phyloP scores from a whole-genome alignment of 495 filamentous ascomycete species.

The Talaromyces stipitatus region DNA sequence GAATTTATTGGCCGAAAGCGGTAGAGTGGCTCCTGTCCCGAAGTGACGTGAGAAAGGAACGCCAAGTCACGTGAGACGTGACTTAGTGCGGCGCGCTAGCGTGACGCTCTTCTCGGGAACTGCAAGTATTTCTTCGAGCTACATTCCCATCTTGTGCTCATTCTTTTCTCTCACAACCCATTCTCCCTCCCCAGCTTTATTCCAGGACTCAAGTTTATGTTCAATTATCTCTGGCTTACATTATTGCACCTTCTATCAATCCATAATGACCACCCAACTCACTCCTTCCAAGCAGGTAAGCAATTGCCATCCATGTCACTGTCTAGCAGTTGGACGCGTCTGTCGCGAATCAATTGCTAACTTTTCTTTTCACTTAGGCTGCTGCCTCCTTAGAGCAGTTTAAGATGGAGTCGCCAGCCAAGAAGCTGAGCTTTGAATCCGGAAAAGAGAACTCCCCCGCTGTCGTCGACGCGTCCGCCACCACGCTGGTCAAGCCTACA shows the following conservation, averaged over 20 bases:
- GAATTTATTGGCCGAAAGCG: constrained; percentile 6
- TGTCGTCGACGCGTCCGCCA: constrained; percentile 36
- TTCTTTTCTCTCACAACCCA: constrained; percentile 9
- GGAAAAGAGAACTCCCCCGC: constrained; percentile 78
- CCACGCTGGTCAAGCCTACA: constrained; percentile 44
- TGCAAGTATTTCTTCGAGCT: constrained; percentile 19
- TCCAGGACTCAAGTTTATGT: constrained; percentile 9
- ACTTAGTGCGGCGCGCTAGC: constrained; percentile 38
- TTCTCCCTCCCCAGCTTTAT: constrained; percentile 14
- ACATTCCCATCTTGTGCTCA: constrained; percentile 16
- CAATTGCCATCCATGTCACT: constrained; percentile 32
- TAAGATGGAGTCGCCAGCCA: constrained; percentile 88
- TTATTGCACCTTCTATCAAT: constrained; percentile 7
- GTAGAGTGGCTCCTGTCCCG: background rate
- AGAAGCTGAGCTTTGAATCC: constrained; percentile 74
- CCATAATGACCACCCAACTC: constrained; percentile 59
- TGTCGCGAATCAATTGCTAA: constrained; percentile 23
- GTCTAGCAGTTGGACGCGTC: constrained; percentile 34
- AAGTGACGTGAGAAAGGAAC: constrained; percentile 11
- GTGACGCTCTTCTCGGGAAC: constrained; percentile 29
- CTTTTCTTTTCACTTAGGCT: constrained; percentile 45
- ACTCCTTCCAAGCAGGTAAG: constrained; percentile 85
- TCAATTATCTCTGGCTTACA: background rate
- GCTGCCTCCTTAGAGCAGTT: constrained; percentile 77
- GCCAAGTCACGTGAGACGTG: constrained; percentile 39